Base-by-base conservation (phyloP, 805 yeast species). In the Nakazawaea ambrosiae region DNA sequence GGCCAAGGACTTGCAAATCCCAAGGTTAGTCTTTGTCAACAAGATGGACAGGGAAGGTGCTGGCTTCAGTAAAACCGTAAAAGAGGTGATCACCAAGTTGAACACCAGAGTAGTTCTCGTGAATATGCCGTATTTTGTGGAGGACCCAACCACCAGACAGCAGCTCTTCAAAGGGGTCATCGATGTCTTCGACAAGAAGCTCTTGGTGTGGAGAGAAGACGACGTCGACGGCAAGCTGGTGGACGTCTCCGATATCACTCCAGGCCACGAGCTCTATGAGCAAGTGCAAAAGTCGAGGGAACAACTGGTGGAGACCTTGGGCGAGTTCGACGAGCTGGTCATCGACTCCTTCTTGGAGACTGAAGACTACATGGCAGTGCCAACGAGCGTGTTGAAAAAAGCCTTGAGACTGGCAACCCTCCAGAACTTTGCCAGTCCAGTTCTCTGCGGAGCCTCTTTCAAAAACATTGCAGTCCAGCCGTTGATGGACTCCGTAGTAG, bases 31-130 rank as follows among this genome's bases (percentile, higher is more conserved):
- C 10, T 92, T 77, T 54, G 74, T 92, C 24, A 92, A 92, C 58
- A 92, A 92, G 57, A 89, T 92, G 97, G 98, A 92, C 60, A 70
- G 97, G 42, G 82, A 79, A 12, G 98, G 98, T 16, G 96, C 97
- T 1, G 96, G 97, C 0, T 92, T 78, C 54, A 80, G 95, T 45
- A 66, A 96, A 40, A 86, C 97, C 0, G 94, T 87, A 5, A 78
- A 77, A 46, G 97, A 90, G 48, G 71, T 92, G 19, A 81, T 87
- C 11, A 60, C 77, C 16, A 83, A 84, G 50, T 63, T 92, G 41
- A 76, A 76, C 14, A 85, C 95, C 0, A 68, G 81, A 27, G 87
- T 81, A 2, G 82, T 79, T 0, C 55, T 88, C 24, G 66, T 85
- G n/a, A 88, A 81, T 44, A 60, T 84, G 8, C 98, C 98, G 0